Conservation (phyloP, 208 protist genomes). For the Trypanosoma brucei region DNA sequence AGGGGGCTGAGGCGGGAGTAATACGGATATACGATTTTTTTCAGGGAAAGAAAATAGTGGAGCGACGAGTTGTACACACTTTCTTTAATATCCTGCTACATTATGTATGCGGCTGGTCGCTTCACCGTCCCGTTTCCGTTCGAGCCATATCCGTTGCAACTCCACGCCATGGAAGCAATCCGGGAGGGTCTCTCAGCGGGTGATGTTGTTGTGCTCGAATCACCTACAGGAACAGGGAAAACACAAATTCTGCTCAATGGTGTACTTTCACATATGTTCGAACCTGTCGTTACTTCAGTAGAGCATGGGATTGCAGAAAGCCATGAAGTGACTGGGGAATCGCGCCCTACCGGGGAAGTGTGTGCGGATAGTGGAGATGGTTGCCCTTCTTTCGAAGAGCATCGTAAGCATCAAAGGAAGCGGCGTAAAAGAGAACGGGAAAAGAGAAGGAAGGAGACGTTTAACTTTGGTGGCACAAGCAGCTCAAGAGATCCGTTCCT, state of each 20-base stretch:
- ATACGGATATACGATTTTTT: too few relatives aligned
- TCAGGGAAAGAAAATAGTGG: too few relatives aligned
- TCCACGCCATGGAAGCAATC: slow-evolving; percentile 59
- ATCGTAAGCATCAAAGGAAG: not conserved
- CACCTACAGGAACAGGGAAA: slow-evolving; percentile 94
- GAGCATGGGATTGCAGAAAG: not conserved
- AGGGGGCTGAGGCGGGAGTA: too few relatives aligned
- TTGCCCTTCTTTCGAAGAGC: too few relatives aligned
- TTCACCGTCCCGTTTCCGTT: slow-evolving; percentile 79
- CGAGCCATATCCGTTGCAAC: slow-evolving; percentile 69
- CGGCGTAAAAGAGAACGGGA: not conserved
- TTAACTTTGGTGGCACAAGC: not conserved
- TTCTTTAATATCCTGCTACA: not conserved
- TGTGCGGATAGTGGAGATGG: too few relatives aligned
- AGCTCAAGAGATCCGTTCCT: slow-evolving; percentile 25
- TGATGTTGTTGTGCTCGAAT: slow-evolving; percentile 90
- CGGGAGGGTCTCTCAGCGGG: slow-evolving; percentile 35
- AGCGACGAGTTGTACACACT: too few relatives aligned
- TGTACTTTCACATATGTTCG: slow-evolving; percentile 63
- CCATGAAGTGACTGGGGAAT: not conserved
- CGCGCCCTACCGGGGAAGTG: not conserved
- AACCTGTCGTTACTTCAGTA: slow-evolving; percentile 6
- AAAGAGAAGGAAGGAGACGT: not conserved
- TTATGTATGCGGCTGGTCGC: slow-evolving; percentile 31
- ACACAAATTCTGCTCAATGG: slow-evolving; percentile 91